These are phyloP conservation scores for Penicillium samsonianum DNA, from an alignment of 495 filamentous ascomycete genomes.

Conservation along the genomic window DNA sequence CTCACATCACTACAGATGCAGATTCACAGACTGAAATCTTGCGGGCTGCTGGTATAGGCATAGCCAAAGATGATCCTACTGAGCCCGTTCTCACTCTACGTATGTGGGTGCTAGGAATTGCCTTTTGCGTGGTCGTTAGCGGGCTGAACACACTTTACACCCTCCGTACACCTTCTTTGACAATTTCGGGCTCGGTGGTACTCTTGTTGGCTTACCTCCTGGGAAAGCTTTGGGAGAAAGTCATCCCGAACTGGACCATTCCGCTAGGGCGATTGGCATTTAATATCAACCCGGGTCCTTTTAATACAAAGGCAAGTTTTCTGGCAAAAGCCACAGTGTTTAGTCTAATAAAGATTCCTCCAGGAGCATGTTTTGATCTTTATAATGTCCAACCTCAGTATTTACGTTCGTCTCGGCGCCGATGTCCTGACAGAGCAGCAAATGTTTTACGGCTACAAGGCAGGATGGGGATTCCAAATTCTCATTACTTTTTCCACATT, in stretches of 20 bases:
- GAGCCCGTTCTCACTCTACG: constrained; percentile 59
- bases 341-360: constrained; percentile 16
- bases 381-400: constrained; percentile 57
- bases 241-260: constrained; percentile 51
- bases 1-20: constrained; percentile 9
- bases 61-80: constrained; percentile 25
- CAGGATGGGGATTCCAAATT: constrained; percentile 57
- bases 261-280: constrained; percentile 50
- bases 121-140: constrained; percentile 58
- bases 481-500: constrained; percentile 43
- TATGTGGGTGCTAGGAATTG: constrained; percentile 63
- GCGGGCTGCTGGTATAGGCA: constrained; percentile 30
- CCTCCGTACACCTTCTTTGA: constrained; percentile 52
- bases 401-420: constrained; percentile 59
- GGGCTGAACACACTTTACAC: constrained; percentile 68
- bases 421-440: constrained; percentile 63
- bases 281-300: constrained; percentile 65
- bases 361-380: constrained; percentile 70
- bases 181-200: constrained; percentile 59
- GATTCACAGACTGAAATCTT: constrained; percentile 27
- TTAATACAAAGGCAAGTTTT: constrained; percentile 51
- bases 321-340: too few relatives aligned
- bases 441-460: constrained; percentile 63
- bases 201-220: constrained; percentile 67
- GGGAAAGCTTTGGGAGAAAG: constrained; percentile 53